These are phyloP conservation scores for Cytospora schulzeri DNA, from an alignment of 2,329 filamentous ascomycete species.

Conservation along the genomic window DNA sequence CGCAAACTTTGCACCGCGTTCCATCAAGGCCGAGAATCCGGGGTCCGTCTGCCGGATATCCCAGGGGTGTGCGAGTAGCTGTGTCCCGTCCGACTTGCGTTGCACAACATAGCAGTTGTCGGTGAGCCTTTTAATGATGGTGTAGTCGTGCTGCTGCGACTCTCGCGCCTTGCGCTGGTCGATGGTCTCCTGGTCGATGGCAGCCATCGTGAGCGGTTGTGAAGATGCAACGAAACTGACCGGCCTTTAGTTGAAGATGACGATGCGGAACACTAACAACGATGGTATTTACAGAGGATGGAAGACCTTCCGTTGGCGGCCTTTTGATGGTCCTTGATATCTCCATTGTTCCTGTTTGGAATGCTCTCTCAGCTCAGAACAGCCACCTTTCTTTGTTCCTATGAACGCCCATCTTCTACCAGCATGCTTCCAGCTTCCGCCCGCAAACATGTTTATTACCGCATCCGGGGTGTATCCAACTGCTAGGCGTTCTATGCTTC, in stretches of 20 bases:
- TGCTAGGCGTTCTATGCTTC: not conserved
- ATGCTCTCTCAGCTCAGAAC: slow-evolving; percentile 1
- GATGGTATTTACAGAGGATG: not conserved
- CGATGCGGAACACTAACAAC: not conserved
- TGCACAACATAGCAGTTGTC: slow-evolving; percentile 39
- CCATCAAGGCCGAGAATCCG: slow-evolving; percentile 33
- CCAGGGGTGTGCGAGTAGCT: slow-evolving; percentile 39
- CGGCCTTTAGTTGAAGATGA: not conserved
- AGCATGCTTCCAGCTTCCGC: not conserved
- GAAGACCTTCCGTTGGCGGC: not conserved
- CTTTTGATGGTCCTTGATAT: not conserved
- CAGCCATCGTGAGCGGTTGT: slow-evolving; percentile 6
- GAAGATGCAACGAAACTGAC: not conserved
- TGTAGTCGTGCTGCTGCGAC: slow-evolving; percentile 36
- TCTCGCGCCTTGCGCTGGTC: slow-evolving; percentile 1
- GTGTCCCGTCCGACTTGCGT: slow-evolving; percentile 35
- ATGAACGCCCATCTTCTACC: not conserved
- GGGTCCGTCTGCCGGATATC: slow-evolving; percentile 24
- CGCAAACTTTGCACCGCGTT: slow-evolving; percentile 35
- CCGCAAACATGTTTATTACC: not conserved
- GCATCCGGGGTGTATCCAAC: slow-evolving; percentile 6
- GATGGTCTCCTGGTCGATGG: slow-evolving; percentile 9
- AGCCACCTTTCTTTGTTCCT: slow-evolving; percentile 15
- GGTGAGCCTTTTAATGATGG: slow-evolving; percentile 36
- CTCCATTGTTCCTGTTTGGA: slow-evolving; percentile 21